Conservation (phyloP, 1,284 basidiomycete genomes). For the Rhodotorula sp. region DNA sequence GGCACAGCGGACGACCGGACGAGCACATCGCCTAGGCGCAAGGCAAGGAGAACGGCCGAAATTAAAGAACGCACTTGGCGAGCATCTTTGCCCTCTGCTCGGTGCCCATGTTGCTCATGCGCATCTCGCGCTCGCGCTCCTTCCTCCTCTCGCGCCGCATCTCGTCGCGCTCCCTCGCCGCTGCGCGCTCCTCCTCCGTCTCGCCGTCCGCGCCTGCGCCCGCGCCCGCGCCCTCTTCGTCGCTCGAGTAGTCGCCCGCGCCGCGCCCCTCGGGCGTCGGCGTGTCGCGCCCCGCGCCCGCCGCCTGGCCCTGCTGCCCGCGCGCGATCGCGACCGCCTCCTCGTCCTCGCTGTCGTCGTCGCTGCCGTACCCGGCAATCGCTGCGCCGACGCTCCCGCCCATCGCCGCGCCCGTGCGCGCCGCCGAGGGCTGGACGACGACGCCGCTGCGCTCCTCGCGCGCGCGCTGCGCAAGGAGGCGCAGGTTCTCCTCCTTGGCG, state of each 20-base stretch:
- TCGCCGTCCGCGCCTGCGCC: slow-evolving; percentile 54
- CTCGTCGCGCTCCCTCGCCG: slow-evolving; percentile 78
- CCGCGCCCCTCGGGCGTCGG: not conserved
- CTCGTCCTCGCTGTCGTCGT: slow-evolving; percentile 20
- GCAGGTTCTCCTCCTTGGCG: slow-evolving; percentile 92
- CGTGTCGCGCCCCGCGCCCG: not conserved
- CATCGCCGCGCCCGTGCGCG: slow-evolving; percentile 45
- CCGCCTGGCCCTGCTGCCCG: slow-evolving; percentile 17
- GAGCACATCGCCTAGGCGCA: too few relatives aligned
- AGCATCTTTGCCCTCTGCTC: slow-evolving; percentile 95
- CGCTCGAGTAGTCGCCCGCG: slow-evolving; percentile 41
- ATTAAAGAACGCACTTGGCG: slow-evolving; percentile 61
- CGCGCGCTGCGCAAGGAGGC: slow-evolving; percentile 88
- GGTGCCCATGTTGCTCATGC: slow-evolving; percentile 98
- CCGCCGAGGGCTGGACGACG: slow-evolving; percentile 50
- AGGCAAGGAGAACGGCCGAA: not conserved
- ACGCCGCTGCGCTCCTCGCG: slow-evolving; percentile 89
- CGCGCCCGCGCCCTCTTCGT: slow-evolving; percentile 48
- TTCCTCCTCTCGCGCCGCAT: slow-evolving; percentile 89
- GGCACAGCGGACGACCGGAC: not conserved
- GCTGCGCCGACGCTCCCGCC: slow-evolving; percentile 66
- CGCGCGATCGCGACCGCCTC: slow-evolving; percentile 19
- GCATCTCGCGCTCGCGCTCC: slow-evolving; percentile 93
- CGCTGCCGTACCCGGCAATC: slow-evolving; percentile 73
- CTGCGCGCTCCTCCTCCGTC: slow-evolving; percentile 72